Base-by-base conservation (phyloP, 257 asterid genomes). In the Jaltomata sinuosa region DNA sequence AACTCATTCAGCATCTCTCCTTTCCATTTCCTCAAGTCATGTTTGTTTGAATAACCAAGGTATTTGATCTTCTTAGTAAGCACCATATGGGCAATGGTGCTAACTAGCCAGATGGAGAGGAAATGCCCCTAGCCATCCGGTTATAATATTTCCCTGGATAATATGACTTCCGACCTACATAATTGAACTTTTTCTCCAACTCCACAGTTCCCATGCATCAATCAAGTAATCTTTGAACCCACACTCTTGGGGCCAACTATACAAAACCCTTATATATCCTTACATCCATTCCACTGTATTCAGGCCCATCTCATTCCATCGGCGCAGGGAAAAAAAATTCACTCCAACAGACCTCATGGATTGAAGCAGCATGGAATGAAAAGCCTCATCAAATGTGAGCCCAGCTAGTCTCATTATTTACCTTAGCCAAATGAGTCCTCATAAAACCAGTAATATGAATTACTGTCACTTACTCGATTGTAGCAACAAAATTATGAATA, bases 401-500 rank as follows among this genome's bases (percentile, higher is more conserved):
- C n/a, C 59, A 45, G 40, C 59, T 74, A 42, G 11, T 74, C 40
- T 49, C 82, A 18, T 77, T 49, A 77, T 77, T 49, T 49, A 10
- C 21, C 40, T 49, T 49, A 49, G 81, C 62, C 82, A 49, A 77
- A 50, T 77, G 82, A 77, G 57, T 49, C 82, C 42, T 77, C 82
- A 77, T 49, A 77, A 27, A 77, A 77, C 82, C 61, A 77, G 62
- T 61, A 78, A 59, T 86, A 87, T 83, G 84, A 81, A 83, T 81
- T 85, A 74, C 85, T 61, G 68, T 67, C 82, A 78, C 85, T 80
- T 67, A 67, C 57, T 80, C 61, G 85, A 86, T 34, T 34, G 69
- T 84, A 71, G 78, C 78, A 79, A 62, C 49, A 83, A 34, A 74
- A 36, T 31, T 72, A 87, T 40, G 67, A 74, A 64, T 49, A 86